These are phyloP conservation scores for Aspergillus sp. DNA, from an alignment of 2,329 filamentous ascomycete genomes.

Conservation along the genomic window DNA sequence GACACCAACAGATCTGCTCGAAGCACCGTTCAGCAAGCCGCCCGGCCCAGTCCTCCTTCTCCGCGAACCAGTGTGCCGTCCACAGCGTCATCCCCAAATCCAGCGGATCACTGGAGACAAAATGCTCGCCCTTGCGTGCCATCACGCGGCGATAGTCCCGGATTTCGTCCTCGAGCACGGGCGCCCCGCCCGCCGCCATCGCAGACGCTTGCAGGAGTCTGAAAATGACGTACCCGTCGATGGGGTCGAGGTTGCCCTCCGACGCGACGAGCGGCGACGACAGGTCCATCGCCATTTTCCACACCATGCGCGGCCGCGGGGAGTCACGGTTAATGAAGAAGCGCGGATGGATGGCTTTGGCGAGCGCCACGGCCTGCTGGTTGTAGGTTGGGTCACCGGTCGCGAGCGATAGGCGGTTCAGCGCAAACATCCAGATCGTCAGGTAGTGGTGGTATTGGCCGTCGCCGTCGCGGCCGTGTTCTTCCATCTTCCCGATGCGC, in stretches of 20 bases:
- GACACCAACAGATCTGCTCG: slow-evolving; percentile 32
- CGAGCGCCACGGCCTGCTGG: slow-evolving; percentile 51
- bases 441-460: slow-evolving; percentile 63
- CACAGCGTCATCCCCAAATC: slow-evolving; percentile 61
- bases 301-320: slow-evolving; percentile 47
- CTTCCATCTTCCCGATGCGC: slow-evolving; percentile 56
- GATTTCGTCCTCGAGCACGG: slow-evolving; percentile 49
- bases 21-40: slow-evolving; percentile 35
- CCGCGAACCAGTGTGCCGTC: slow-evolving; percentile 52
- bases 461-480: slow-evolving; percentile 51
- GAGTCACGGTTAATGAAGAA: slow-evolving; percentile 47
- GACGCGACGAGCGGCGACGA: slow-evolving; percentile 45
- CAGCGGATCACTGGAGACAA: slow-evolving; percentile 50
- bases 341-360: slow-evolving; percentile 51
- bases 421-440: slow-evolving; percentile 62
- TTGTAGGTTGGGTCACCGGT: slow-evolving; percentile 49
- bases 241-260: slow-evolving; percentile 57
- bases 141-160: slow-evolving; percentile 52
- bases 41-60: slow-evolving; percentile 49
- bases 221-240: slow-evolving; percentile 54
- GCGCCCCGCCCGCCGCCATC: slow-evolving; percentile 24
- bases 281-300: slow-evolving; percentile 56
- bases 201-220: slow-evolving; percentile 47
- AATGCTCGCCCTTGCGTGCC: slow-evolving; percentile 42
- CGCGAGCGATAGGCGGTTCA: slow-evolving; percentile 53